Conservation (phyloP, 1,284 basidiomycete genomes). For the Tilletia horrida region DNA sequence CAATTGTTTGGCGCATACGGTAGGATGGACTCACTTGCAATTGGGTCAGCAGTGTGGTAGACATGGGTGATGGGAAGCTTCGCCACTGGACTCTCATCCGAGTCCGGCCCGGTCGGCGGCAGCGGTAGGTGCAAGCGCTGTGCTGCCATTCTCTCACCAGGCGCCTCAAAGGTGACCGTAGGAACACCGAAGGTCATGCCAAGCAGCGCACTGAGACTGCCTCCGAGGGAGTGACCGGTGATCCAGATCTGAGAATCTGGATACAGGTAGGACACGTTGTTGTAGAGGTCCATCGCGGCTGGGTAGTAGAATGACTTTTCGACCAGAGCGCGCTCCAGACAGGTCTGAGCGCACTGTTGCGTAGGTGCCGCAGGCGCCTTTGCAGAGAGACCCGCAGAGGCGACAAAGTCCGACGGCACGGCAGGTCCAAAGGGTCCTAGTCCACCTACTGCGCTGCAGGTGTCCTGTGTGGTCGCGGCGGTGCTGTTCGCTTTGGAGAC, state of each 20-base stretch:
- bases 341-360: conserved; percentile 69
- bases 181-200: conserved; percentile 90
- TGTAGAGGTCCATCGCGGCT: conserved; percentile 67
- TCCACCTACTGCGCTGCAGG: neutral
- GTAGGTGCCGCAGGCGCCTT: neutral
- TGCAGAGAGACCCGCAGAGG: neutral
- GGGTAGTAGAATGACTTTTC: conserved; percentile 87
- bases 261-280: conserved; percentile 77
- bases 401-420: neutral
- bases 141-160: conserved; percentile 83
- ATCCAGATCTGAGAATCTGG: conserved; percentile 90
- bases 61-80: conserved; percentile 63
- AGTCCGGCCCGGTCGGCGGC: conserved; percentile 54
- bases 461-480: neutral
- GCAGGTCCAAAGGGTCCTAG: neutral
- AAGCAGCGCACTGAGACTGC: conserved; percentile 77
- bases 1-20: neutral
- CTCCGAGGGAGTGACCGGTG: conserved; percentile 84
- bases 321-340: conserved; percentile 73
- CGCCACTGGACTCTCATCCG: conserved; percentile 38
- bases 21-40: conserved; percentile 35
- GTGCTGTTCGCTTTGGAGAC: conserved; percentile 41
- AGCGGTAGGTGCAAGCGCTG: conserved; percentile 78
- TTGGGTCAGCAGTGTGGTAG: conserved; percentile 77
- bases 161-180: conserved; percentile 82